Evolutionary conservation across 768 basidiomycete species (phyloP).

Genomic region (Hydnomerulius pinastri): DNA sequence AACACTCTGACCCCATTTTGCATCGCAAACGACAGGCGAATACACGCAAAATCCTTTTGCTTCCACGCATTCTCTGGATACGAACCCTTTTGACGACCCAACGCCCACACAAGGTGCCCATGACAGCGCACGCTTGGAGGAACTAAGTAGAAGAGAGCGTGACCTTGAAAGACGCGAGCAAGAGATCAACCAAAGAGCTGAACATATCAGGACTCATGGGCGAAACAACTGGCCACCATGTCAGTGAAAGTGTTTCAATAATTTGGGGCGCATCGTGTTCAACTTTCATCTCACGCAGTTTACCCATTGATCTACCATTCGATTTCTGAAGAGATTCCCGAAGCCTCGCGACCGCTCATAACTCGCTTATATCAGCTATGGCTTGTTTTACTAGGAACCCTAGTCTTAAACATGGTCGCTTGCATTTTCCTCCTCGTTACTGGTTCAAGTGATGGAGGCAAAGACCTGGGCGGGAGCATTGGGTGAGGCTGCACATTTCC

Average conservation of each 20-base stretch:
- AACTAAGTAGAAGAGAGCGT: constrained; percentile 74
- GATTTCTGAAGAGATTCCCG: constrained; percentile 87
- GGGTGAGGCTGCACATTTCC: constrained; percentile 50
- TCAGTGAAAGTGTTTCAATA: constrained; percentile 39
- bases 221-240: constrained; percentile 95
- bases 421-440: constrained; percentile 84
- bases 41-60: constrained; percentile 78
- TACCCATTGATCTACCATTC: constrained; percentile 95
- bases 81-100: constrained; percentile 91
- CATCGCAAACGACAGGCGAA: constrained; percentile 16
- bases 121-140: constrained; percentile 52
- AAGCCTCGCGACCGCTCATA: constrained; percentile 74
- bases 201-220: constrained; percentile 71
- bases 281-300: constrained; percentile 50
- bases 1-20: constrained; percentile 4
- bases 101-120: constrained; percentile 38
- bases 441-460: constrained; percentile 73
- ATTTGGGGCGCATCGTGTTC: constrained; percentile 15
- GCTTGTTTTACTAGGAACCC: constrained; percentile 82
- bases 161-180: constrained; percentile 81
- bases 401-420: constrained; percentile 88
- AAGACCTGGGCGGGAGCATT: constrained; percentile 81
- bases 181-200: constrained; percentile 68
- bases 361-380: constrained; percentile 90
- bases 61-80: constrained; percentile 80